Evolutionary conservation across 2,329 filamentous ascomycete species (phyloP), one percentile per base, ranked within the genome.

Genomic region (Ceratocystis diversiconidia): DNA sequence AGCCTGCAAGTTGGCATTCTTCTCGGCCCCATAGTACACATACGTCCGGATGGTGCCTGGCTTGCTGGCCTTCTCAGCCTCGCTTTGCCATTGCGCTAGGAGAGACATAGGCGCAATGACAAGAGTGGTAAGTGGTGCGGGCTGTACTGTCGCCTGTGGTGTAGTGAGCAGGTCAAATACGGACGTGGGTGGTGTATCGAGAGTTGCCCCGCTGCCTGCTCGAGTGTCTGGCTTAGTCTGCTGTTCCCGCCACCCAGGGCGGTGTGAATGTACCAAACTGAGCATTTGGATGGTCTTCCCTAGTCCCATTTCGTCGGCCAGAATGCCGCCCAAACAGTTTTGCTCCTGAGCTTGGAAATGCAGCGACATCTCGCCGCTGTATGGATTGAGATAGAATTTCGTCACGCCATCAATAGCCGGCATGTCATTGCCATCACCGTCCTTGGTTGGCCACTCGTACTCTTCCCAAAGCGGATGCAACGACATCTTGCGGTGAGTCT

Each of bases 201-300:
- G 19, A 12, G 36, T 19, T 7, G 1, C 48, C 22, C 19, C 17
- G 48, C 48, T 25, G 10, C 22, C 8, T 17, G 48, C n/a, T 12
- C 7, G 7, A 5, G 19, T 17, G n/a, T 30, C 12, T 8, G 41
- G 7, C n/a, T 61, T 55, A 3, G 19, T 22, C 36, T 48, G 61
- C n/a, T 64, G 62, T 36, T 65, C 48, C 2, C 46, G 36, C 44
- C 59, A 62, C 6, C 46, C 52, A 10, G 68, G 67, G 12, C 83
- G 85, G 73, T 97, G 89, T 0, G 89, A 84, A 73, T 99, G 94
- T 4, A 99, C 83, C 62, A 99, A 78, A 75, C 90, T 94, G 68
- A 99, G 83, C 91, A 99, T 97, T 73, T 99, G 92, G 64, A 99
- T 97, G 0, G 94, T 99, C 77, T 99, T 99, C 43, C 94, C 94